A percentile compares a stretch with the other conserved stretches of the same genome.
Conservation (phyloP, 176 grass and related monocot genomes). For the Paspalum vaginatum region DNA sequence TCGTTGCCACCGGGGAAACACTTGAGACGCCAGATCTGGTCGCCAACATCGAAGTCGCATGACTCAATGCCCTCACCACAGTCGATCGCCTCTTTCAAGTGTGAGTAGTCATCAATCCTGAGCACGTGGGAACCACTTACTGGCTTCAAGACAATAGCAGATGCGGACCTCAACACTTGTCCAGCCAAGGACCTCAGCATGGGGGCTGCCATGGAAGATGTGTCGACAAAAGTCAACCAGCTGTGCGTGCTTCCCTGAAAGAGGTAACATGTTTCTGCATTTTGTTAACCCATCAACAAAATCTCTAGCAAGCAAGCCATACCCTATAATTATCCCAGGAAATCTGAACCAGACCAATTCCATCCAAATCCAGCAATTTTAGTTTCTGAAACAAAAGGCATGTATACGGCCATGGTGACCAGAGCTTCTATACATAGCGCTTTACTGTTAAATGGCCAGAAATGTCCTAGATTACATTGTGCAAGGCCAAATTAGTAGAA, state of each 20-base stretch:
- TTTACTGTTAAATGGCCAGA: too few species aligned
- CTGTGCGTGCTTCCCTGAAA: background rate
- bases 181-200: background rate
- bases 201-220: background rate
- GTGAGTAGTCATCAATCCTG: conserved; percentile 15
- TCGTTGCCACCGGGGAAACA: background rate
- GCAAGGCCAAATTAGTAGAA: background rate
- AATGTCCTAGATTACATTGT: too few species aligned
- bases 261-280: background rate
- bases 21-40: background rate
- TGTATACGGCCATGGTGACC: background rate
- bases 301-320: background rate
- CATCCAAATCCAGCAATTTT: background rate
- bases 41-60: background rate
- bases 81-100: background rate
- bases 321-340: background rate
- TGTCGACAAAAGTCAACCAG: background rate
- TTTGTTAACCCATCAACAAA: background rate
- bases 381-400: background rate
- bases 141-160: background rate
- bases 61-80: background rate
- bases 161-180: background rate
- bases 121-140: background rate
- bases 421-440: too few species aligned
- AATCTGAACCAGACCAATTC: background rate